Conservation (phyloP, 768 basidiomycete genomes). For the Lactarius psammicola region DNA sequence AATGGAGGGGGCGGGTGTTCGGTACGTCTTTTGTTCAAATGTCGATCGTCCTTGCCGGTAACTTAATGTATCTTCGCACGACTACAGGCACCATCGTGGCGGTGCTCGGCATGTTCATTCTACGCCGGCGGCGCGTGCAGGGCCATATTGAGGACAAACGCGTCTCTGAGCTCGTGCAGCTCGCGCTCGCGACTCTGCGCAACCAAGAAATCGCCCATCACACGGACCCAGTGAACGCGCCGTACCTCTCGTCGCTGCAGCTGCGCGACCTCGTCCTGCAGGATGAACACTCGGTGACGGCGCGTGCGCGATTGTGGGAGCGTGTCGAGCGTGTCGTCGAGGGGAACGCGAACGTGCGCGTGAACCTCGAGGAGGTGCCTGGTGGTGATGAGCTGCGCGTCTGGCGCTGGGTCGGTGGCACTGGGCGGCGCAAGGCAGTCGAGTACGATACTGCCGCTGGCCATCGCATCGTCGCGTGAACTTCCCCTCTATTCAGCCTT, state of each 20-base stretch:
- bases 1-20: constrained; percentile 63
- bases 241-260: constrained; percentile 82
- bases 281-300: constrained; percentile 71
- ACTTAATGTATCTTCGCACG: constrained; percentile 18
- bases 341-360: constrained; percentile 86
- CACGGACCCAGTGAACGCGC: constrained; percentile 71
- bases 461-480: constrained; percentile 29
- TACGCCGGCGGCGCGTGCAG: constrained; percentile 47
- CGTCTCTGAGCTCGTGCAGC: constrained; percentile 71
- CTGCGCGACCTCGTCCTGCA: constrained; percentile 84
- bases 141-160: constrained; percentile 59
- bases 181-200: constrained; percentile 74
- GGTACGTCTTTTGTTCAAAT: constrained; percentile 43
- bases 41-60: not conserved
- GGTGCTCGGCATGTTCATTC: constrained; percentile 28
- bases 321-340: constrained; percentile 84
- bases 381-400: constrained; percentile 88
- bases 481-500: too few relatives aligned
- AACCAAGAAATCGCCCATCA: constrained; percentile 83
- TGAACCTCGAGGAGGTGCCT: constrained; percentile 76
- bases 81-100: constrained; percentile 28
- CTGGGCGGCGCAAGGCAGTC: constrained; percentile 24
- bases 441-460: constrained; percentile 28
- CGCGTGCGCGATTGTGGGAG: constrained; percentile 70
- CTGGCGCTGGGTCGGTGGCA: constrained; percentile 86